A percentile compares a stretch with the other conserved stretches of the same genome.
phyloP scores from a whole-genome alignment of 768 basidiomycete genomes.

The Hemileccinum impolitum region DNA sequence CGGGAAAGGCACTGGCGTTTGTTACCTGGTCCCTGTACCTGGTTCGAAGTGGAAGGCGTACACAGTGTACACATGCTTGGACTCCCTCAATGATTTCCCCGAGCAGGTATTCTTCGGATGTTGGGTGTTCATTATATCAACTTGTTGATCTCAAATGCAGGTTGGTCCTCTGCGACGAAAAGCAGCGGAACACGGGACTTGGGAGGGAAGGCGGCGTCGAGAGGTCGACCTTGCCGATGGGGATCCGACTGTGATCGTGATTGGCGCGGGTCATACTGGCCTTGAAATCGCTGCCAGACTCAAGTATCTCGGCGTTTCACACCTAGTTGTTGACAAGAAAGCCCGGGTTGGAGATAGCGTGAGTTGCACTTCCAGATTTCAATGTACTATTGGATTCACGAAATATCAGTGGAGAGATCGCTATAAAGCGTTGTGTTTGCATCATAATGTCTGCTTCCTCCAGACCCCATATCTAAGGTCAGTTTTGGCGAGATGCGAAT shows the following conservation, averaged over 20 bases:
- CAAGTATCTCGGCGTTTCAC: constrained; percentile 51
- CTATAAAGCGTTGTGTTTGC: constrained; percentile 56
- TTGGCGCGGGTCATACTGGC: constrained; percentile 70
- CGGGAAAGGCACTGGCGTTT: constrained; percentile 51
- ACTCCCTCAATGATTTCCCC: constrained; percentile 53
- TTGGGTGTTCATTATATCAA: no score
- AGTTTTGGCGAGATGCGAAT: constrained; percentile 12
- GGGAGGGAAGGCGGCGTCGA: constrained; percentile 44
- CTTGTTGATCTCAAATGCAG: constrained; percentile 8
- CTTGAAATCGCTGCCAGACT: constrained; percentile 62
- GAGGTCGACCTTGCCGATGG: constrained; percentile 45
- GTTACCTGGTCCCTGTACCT: constrained; percentile 48
- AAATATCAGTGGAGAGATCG: constrained; percentile 47
- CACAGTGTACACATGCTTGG: constrained; percentile 56
- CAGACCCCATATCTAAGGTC: constrained; percentile 55
- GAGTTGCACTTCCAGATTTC: neutral
- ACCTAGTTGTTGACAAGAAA: constrained; percentile 55
- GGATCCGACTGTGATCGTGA: constrained; percentile 56
- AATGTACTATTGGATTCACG: neutral
- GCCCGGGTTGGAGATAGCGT: constrained; percentile 47
- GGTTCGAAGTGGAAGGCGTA: constrained; percentile 55
- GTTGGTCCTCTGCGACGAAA: constrained; percentile 42
- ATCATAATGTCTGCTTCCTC: constrained; percentile 51
- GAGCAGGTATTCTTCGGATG: constrained; percentile 35
- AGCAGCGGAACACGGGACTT: constrained; percentile 49